These are phyloP conservation scores for Botrytis sinoallii DNA, from an alignment of 2,329 filamentous ascomycete genomes.

Conservation along the genomic window DNA sequence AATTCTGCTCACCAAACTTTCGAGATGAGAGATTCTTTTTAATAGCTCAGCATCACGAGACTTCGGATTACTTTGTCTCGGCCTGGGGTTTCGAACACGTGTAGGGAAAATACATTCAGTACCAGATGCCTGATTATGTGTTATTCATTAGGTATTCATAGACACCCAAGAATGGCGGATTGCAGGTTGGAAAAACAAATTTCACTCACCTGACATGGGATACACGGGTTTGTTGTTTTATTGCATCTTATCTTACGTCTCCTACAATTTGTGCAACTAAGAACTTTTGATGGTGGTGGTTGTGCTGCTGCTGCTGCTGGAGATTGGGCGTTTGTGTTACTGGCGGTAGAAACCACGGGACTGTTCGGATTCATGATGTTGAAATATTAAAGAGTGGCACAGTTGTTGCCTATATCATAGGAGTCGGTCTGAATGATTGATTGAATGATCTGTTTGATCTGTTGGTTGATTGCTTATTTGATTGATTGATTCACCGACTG, in stretches of 20 bases:
- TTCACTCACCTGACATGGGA: slow-evolving; percentile 19
- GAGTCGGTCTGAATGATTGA: not conserved
- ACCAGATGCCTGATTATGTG: not conserved
- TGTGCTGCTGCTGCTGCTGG: not conserved
- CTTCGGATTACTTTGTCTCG: slow-evolving; percentile 10
- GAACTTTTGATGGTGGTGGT: not conserved
- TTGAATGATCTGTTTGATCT: not conserved
- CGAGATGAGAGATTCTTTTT: slow-evolving; percentile 19
- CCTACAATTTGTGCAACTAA: slow-evolving; percentile 21
- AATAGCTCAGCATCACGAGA: slow-evolving; percentile 21
- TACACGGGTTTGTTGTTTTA: slow-evolving; percentile 18
- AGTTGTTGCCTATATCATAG: not conserved
- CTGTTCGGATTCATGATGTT: slow-evolving; percentile 5
- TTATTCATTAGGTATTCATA: not conserved
- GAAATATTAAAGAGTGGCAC: not conserved
- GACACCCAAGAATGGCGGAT: not conserved
- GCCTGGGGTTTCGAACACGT: slow-evolving; percentile 10
- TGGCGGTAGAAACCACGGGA: not conserved
- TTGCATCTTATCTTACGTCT: slow-evolving; percentile 21
- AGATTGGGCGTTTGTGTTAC: not conserved
- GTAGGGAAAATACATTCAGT: slow-evolving; percentile 20
- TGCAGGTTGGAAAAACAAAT: not conserved
- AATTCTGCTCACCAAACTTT: slow-evolving; percentile 20
- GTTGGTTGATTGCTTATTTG: too few species aligned
- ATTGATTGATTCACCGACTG: not conserved